phyloP scores from a whole-genome alignment of 768 basidiomycete species.

The Pulveroboletus sp. region DNA sequence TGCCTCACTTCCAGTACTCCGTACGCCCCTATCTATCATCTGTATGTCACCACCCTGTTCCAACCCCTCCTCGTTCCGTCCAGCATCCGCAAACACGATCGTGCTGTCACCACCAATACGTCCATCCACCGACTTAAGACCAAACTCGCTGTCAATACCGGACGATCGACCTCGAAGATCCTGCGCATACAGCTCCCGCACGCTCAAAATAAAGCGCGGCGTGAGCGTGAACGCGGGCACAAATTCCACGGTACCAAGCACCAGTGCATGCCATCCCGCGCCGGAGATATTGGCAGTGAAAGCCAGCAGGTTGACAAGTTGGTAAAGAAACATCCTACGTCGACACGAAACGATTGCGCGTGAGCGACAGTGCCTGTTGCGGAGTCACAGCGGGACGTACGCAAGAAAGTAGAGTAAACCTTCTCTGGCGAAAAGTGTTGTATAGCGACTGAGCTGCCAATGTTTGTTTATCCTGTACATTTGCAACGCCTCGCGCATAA shows the following conservation, averaged over 20 bases:
- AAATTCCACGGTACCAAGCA: neutral
- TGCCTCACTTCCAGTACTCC: no score
- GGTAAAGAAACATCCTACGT: neutral
- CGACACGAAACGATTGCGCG: no score
- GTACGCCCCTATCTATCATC: no score
- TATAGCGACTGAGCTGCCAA: neutral
- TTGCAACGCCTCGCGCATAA: neutral
- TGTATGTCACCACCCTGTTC: no score
- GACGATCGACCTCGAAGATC: neutral
- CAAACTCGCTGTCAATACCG: neutral
- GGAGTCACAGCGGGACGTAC: no score
- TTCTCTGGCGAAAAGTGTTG: conserved; percentile 3
- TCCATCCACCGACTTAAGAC: neutral
- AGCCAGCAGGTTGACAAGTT: neutral
- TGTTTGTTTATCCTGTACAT: neutral
- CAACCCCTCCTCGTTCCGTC: neutral
- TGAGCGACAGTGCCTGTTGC: neutral
- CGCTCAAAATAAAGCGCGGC: conserved; percentile 6
- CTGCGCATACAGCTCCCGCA: conserved; percentile 3
- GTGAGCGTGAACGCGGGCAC: conserved; percentile 7
- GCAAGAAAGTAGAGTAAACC: neutral
- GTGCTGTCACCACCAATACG: no score
- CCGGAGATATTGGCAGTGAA: neutral
- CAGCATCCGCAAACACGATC: neutral
- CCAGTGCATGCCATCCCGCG: neutral